Evolutionary conservation across 768 basidiomycete species (phyloP), one percentile per base, ranked within the genome.

Genomic region (Suillus luteus): DNA sequence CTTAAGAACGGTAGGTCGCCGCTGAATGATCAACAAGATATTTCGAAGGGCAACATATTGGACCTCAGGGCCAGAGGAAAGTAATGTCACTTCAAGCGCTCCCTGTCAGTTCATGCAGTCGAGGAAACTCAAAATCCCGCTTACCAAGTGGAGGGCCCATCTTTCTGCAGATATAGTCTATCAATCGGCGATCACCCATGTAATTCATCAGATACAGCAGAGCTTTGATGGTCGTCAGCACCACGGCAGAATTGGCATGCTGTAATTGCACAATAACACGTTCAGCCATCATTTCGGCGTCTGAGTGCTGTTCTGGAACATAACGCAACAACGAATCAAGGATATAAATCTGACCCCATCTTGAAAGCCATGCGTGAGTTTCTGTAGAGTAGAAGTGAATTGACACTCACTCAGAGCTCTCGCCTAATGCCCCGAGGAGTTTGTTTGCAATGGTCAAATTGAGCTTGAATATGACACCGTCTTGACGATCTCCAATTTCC

Each of bases 261-360:
- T 97, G 94, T 33, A 99, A 81, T 69, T 98, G 91, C 55, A 95
- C 85, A 54, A 95, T 87, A 67, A 99, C 91, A 38, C 96, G 90
- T 75, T 99, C 97, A n/a, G 92, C 95, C 79, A 99, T 89, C 41
- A 92, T 80, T 76, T 97, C 94, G 11, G 97, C 97, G 71, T 99
- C 97, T 22, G 85, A 79, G 63, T 92, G 85, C 61, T 83, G 81
- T 68, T 95, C 90, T 5, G 97, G 97, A n/a, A 97, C 92, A 73
- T 91, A 99, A 44, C 95, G 92, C 62, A 99, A 77, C 37, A 99
- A 76, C 1, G 93, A 93, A 74, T 99, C 97, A 48, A 99, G 82
- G 67, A 99, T 99, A 73, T 99, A 99, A 60, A 98, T 95, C 76
- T 98, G 96, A 0, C 96, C 96, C 97, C 97, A 99, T 76, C 96